Base-by-base conservation (phyloP, 768 basidiomycete genomes). In the Austroboletus eburneus region DNA sequence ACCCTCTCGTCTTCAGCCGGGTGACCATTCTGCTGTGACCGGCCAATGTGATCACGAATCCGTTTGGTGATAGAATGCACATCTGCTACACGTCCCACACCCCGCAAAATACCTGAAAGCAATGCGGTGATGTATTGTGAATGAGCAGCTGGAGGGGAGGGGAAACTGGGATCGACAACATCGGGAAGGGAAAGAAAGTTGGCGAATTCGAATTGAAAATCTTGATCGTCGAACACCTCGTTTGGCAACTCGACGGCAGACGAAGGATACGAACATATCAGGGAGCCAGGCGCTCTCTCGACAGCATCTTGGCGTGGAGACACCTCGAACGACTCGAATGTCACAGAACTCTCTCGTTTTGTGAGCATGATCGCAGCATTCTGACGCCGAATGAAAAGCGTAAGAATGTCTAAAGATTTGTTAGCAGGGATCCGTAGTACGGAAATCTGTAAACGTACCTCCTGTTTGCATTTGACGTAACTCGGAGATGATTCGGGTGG, bases 311-410 rank as follows among this genome's bases (percentile, higher is more conserved):
- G 48, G 7, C 51, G 40, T 1, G 72, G 65, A 4, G 70, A 69
- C 8, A 69, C 66, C 51, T 75, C 69, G 44, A 77, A 78, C 9
- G 57, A 56, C 50, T 77, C 75, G 43, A 69, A 69, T 16, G 61
- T 46, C 3, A 67, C 64, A 7, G 49, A 37, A 4, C 44, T 33
- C 4, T 51, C 43, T 20, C 38, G 32, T 42, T 57, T 58, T 39
- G 66, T 66, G 22, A 73, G 33, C 14, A 77, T 58, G 5, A 77
- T 27, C 16, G 61, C 73, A 3, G 74, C 71, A 41, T 74, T 74
- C 43, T 76, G 76, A 5, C 58, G 58, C n/a, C 57, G 62, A 18
- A 77, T 61, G 10, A 64, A 64, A 34, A 76, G 56, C 12, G 58
- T 56, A 6, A 72, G 39, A n/a, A 63, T 55, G 44, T 69, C 75